Conservation (phyloP, 768 basidiomycete species). For the Lyophyllum shimeji region DNA sequence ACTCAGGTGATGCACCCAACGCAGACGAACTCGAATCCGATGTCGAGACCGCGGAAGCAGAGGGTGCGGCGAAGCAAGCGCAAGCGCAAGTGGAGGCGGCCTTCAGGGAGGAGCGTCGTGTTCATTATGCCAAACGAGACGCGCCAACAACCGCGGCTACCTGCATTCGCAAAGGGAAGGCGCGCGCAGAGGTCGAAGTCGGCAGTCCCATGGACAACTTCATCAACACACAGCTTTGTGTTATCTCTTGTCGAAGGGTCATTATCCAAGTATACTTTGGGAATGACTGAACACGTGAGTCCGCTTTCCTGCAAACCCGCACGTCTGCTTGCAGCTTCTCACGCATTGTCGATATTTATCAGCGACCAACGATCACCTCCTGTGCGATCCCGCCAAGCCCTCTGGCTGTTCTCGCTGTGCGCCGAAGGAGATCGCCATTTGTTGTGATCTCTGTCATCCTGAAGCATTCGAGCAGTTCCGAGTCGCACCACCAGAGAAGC, state of each 20-base stretch:
- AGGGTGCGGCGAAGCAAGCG: background rate
- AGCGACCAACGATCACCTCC: conserved; percentile 5
- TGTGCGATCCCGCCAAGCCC: background rate
- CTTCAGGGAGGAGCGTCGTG: too few relatives aligned
- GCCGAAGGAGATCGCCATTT: background rate
- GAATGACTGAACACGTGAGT: conserved; percentile 1
- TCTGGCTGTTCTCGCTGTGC: conserved; percentile 8
- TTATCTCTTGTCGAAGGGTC: background rate
- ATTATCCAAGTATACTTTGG: conserved; percentile 3
- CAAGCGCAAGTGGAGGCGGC: too few relatives aligned
- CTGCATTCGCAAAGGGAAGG: background rate
- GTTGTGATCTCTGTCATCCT: conserved; percentile 11
- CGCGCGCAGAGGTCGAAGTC: background rate
- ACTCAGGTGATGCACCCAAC: background rate
- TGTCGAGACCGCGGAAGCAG: background rate
- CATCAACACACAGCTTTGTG: conserved; percentile 2
- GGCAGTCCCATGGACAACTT: conserved; percentile 9
- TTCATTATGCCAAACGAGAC: background rate
- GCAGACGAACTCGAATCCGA: background rate
- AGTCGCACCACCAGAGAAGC: background rate
- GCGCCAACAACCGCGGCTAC: background rate
- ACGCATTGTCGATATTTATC: background rate
- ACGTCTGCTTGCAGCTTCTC: too few relatives aligned
- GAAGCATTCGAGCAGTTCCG: conserved; percentile 2
- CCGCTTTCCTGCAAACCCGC: too few relatives aligned